Evolutionary conservation across 179 eudicot species (phyloP).

Genomic region (Silene coronaria): DNA sequence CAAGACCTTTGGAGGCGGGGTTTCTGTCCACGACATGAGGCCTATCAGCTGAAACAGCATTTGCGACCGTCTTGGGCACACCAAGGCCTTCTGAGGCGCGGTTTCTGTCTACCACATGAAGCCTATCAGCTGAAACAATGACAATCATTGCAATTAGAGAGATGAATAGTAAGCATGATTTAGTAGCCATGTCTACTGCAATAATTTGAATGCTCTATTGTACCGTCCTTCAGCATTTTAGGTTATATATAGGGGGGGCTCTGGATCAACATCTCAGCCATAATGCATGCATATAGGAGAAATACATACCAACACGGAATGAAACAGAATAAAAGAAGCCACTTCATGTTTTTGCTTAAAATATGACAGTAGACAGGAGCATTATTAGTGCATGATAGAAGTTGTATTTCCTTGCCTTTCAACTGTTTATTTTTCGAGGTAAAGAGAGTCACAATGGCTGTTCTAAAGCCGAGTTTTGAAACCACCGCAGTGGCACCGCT

Average conservation of each 20-base stretch:
- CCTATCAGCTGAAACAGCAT: slow-evolving; percentile 19
- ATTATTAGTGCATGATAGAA: slow-evolving; percentile 12
- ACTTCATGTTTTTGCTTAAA: slow-evolving; percentile 11
- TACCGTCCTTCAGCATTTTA: background rate
- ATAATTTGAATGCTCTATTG: slow-evolving; percentile 2
- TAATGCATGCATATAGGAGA: slow-evolving; percentile 14
- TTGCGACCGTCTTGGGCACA: background rate
- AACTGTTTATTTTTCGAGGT: background rate
- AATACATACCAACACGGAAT: slow-evolving; percentile 21
- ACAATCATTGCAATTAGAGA: slow-evolving; percentile 10
- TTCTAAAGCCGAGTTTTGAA: no score
- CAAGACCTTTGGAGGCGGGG: background rate
- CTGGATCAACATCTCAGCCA: background rate
- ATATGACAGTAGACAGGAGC: slow-evolving; percentile 9
- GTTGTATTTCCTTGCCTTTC: slow-evolving; percentile 3
- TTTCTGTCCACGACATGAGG: slow-evolving; percentile 6
- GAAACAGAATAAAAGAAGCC: background rate
- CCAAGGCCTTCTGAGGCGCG: background rate
- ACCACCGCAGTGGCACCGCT: no score
- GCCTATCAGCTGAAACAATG: slow-evolving; percentile 21
- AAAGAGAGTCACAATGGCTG: no score
- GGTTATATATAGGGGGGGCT: slow-evolving; percentile 10
- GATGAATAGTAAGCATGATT: slow-evolving; percentile 18
- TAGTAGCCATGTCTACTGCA: slow-evolving; percentile 17
- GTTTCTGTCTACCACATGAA: background rate